phyloP scores from a whole-genome alignment of 257 asterid species.

The Fraxinus excelsior region DNA sequence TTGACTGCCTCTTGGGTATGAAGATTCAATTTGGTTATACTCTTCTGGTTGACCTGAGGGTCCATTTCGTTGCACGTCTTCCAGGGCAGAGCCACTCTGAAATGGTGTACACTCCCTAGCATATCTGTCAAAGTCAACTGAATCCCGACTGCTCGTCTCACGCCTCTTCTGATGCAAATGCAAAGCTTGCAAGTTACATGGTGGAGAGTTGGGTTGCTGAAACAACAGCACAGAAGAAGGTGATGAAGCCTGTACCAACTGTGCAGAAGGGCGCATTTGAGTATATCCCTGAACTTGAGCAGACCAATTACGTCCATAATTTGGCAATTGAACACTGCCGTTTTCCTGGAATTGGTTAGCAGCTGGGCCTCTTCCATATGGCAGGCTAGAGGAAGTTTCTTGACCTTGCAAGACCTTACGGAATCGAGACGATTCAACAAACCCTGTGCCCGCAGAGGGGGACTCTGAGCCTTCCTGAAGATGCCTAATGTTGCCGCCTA shows the following conservation, averaged over 20 bases:
- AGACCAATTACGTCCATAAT: conserved; percentile 55
- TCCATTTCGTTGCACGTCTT: conserved; percentile 17
- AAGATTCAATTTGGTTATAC: conserved; percentile 20
- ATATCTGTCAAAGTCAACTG: conserved; percentile 40
- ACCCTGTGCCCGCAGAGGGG: conserved; percentile 37
- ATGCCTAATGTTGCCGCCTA: conserved; percentile 36
- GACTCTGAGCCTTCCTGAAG: conserved; percentile 39
- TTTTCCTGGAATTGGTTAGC: conserved; percentile 36
- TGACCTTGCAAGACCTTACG: conserved; percentile 99
- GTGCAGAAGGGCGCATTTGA: conserved; percentile 30
- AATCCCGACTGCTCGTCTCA: conserved; percentile 32
- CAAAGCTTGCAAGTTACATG: conserved; percentile 35
- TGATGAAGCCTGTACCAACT: conserved; percentile 42
- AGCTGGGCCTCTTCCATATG: conserved; percentile 46
- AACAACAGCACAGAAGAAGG: conserved; percentile 56
- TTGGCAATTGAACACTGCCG: conserved; percentile 40
- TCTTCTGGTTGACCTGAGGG: conserved; percentile 33
- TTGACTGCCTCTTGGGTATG: conserved; percentile 42
- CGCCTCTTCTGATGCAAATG: conserved; percentile 33
- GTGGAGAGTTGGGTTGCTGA: conserved; percentile 49
- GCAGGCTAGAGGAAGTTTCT: conserved; percentile 58
- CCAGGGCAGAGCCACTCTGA: conserved; percentile 26
- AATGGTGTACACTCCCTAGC: conserved; percentile 29
- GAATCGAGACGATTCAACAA: conserved; percentile 62
- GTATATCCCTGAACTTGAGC: conserved; percentile 35